Conservation (phyloP, 2,329 filamentous ascomycete genomes). For the Aspergillus ustus region DNA sequence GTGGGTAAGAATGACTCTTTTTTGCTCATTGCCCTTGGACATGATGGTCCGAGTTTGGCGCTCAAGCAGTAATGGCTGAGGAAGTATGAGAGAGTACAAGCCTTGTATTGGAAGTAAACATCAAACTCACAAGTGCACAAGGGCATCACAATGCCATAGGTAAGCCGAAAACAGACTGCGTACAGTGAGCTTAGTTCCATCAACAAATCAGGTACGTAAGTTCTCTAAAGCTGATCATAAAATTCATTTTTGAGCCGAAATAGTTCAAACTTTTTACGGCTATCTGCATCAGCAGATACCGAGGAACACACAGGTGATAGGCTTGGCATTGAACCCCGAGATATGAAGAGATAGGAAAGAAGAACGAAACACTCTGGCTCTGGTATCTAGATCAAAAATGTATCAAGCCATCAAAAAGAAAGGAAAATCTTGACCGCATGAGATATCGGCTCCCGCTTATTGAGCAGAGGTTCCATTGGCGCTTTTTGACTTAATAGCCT, state of each 20-base stretch:
- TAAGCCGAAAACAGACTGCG: not conserved
- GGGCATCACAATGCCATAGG: not conserved
- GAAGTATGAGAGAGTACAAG: too few species aligned
- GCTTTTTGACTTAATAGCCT: slow-evolving; percentile 41
- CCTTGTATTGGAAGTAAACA: too few species aligned
- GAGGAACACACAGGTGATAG: slow-evolving; percentile 3
- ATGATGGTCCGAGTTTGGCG: not conserved
- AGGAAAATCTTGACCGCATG: slow-evolving; percentile 14
- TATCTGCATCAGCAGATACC: slow-evolving; percentile 1
- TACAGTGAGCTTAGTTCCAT: not conserved
- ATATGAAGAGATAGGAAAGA: not conserved
- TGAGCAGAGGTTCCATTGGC: slow-evolving; percentile 29
- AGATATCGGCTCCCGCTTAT: slow-evolving; percentile 20
- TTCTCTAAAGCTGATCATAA: not conserved
- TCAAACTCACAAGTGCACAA: too few species aligned
- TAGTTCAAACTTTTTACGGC: slow-evolving; percentile 6
- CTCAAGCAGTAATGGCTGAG: too few species aligned
- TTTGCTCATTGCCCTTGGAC: not conserved
- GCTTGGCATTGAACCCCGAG: not conserved
- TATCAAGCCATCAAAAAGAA: slow-evolving; percentile 17
- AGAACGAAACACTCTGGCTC: slow-evolving; percentile 18
- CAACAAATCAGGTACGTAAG: not conserved
- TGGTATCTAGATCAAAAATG: slow-evolving; percentile 29
- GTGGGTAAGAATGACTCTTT: slow-evolving; percentile 5
- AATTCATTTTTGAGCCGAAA: slow-evolving; percentile 8